A percentile compares a stretch with the other conserved stretches of the same genome.
Conservation (phyloP, 768 basidiomycete species). For the Trametes cingulata region DNA sequence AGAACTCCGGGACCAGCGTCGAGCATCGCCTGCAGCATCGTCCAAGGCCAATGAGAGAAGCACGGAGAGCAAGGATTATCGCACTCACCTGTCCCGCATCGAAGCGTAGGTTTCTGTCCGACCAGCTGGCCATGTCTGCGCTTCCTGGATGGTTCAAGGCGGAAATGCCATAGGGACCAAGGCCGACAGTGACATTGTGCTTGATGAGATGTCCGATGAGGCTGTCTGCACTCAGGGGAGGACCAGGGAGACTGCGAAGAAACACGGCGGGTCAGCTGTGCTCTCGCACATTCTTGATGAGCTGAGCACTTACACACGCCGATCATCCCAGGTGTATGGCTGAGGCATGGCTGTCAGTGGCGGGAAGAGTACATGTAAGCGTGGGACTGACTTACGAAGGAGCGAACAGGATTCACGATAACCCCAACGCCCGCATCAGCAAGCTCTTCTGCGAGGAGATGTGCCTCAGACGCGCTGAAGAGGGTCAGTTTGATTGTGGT, state of each 20-base stretch:
- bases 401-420: conserved; percentile 62
- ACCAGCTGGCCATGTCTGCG: conserved; percentile 26
- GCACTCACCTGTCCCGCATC: conserved; percentile 48
- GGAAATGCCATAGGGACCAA: conserved; percentile 42
- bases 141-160: conserved; percentile 5
- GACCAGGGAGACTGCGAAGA: conserved; percentile 57
- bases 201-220: conserved; percentile 52
- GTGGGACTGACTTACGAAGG: conserved; percentile 39
- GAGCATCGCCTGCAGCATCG: not conserved
- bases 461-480: conserved; percentile 59
- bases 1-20: conserved; percentile 17
- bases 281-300: too few species aligned
- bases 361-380: not conserved
- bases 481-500: conserved; percentile 44
- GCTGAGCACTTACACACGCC: conserved; percentile 54
- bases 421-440: conserved; percentile 65
- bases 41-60: not conserved
- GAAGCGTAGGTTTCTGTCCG: conserved; percentile 33
- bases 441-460: conserved; percentile 65
- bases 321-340: conserved; percentile 63
- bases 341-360: too few species aligned
- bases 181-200: conserved; percentile 63
- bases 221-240: conserved; percentile 60
- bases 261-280: not conserved
- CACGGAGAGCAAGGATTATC: not conserved